Evolutionary conservation across 2,329 filamentous ascomycete genomes (phyloP), one percentile per base, ranked within the genome.

Genomic region (Cyphellophora attinorum): DNA sequence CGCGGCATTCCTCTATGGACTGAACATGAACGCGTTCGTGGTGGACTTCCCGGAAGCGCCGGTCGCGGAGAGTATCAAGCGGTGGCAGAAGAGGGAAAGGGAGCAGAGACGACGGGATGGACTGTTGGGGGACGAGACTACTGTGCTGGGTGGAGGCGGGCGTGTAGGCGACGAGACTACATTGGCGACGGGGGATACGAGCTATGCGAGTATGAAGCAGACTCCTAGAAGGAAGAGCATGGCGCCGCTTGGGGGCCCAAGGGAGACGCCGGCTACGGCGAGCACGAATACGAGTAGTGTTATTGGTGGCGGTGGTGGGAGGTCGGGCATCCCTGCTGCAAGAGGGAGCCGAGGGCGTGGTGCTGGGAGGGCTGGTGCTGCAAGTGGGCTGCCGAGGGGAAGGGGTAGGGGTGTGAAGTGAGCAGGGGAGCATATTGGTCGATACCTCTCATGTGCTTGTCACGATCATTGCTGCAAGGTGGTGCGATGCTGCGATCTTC

Each of bases 11-110:
- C 63, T 98, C 29, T 98, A 96, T 51, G 91, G 91, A 2, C 60
- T 98, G 56, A 96, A 96, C 55, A 95, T 98, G 88, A 96, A 95
- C 59, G 91, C 91, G 1, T 98, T 96, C 57, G 96, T 89, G 57
- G 88, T 96, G 19, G 91, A 98, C 58, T 98, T 95, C 46, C 84
- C 86, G 0, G 91, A 98, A 75, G 86, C 82, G 2, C 88, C 88
- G 0, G 76, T 93, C 45, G 55, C 78, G 6, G 86, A 94, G 49
- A 93, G 85, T 1, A 94, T 94, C 54, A 72, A 72, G 39, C 68
- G 79, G 47, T 74, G 71, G 50, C 67, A 76, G 37, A 67, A 69
- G 41, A 73, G 74, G 38, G 66, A 68, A 15, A 60, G 70, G 39
- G 51, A 34, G 13, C 33, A 27, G 25, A 34, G 17, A 18, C 19